Evolutionary conservation across 352 stramenopile species (phyloP), one percentile per base, ranked within the genome.

Genomic region (Phytophthora aleatoria): DNA sequence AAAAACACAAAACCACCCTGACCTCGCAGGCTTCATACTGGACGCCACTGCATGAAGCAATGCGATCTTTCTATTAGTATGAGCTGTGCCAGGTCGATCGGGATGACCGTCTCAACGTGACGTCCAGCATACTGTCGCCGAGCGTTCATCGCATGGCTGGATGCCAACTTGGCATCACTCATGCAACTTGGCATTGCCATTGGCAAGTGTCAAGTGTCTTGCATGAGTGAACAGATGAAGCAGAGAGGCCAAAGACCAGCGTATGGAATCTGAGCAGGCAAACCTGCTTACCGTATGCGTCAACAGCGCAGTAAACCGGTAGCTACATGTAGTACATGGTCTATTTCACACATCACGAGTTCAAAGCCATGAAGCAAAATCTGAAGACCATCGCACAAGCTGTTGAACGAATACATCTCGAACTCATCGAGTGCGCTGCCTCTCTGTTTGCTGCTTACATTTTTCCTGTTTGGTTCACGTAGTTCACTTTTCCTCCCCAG

Each of bases 371-470:
- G 20, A 20, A 20, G 20, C 20, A 45, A 51, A 52, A 41, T 33
- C 49, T 20, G 44, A 13, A 39, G 5, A 38, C 11, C 44, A 52
- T 35, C 27, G 11, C 54, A 48, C 28, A 60, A 66, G 50, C 57
- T 60, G 51, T 69, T 57, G 64, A 68, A 64, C 52, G 47, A 68
- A 64, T 73, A 69, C 64, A 73, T 61, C 58, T 72, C 64, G 64
- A 67, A 61, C 16, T 54, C 36, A 45, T 67, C 51, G 64, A 71
- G 64, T 66, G 43, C 50, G 43, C 50, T 66, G 63, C 63, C 50
- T 71, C 41, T 50, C 44, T 45, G 38, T 20, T 44, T 44, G 38
- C 35, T 50, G 50, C 48, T 59, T 59, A 45, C 50, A 54, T 42
- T 67, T 57, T 57, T 51, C 13, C 56, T 55, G 3, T 47, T 56